Base-by-base conservation (phyloP, 1,139 yeast genomes). In the Diutina scorzettiae region DNA sequence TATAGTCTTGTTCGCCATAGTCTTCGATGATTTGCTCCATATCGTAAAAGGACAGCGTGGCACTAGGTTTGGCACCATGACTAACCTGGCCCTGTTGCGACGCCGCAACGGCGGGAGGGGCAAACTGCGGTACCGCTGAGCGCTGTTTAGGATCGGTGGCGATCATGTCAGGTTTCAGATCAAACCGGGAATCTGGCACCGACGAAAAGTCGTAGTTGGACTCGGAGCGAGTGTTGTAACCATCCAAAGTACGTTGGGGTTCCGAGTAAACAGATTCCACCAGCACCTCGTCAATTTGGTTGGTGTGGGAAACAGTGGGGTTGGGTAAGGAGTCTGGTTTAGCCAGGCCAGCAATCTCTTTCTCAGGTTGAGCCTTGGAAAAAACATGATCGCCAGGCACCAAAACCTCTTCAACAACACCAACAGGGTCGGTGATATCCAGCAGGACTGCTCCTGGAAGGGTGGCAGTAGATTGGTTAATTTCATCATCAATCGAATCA, bases 11-110 rank as follows among this genome's bases (percentile, higher is more conserved):
- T 6, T 32, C 37, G 1, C 21, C 24, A 20, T 20, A 12, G 9
- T 32, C 37, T 4, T 21, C 27, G 12, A 32, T 20, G 8, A 32
- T 32, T 7, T 32, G 25, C 8, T 32, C 37, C 24, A 32, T 21
- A 25, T 32, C 37, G 21, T 32, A 32, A 17, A 32, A 32, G 16
- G 21, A 21, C 37, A 32, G 37, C 11, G 37, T 32, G n/a, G 37
- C 14, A n/a, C 25, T 19, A 16, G 21, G 21, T 11, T 32, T 32
- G 5, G 37, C 37, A 5, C 17, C 37, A 17, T 32, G 37, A n/a
- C 16, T 5, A 12, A 25, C 37, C 5, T n/a, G 25, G 31, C 16
- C 16, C 8, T 28, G 31, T 18, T 16, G 16, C 31, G 31, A 14
- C 18, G n/a, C 6, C 17, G 37, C 25, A 5, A 27, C 14, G 4